Evolutionary conservation across 2,329 filamentous ascomycete genomes (phyloP), one percentile per base, ranked within the genome.

Genomic region (Alternaria sp.): DNA sequence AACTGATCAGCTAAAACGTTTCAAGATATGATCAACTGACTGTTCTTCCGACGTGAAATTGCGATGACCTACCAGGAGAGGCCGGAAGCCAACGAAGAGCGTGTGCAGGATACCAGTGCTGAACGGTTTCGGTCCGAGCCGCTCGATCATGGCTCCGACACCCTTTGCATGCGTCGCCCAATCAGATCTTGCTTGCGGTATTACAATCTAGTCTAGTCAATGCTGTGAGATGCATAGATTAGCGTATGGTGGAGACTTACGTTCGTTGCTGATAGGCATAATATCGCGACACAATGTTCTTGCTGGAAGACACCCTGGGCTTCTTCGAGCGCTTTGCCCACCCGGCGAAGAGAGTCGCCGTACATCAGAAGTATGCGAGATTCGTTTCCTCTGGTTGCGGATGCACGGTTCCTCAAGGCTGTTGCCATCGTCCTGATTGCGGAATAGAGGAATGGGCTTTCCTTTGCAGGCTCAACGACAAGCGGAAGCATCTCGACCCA

Each of bases 401-500:
- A 36, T 36, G 34, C 14, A 16, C 11, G 34, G 14, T n/a, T 16
- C 5, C 34, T 36, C 14, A 36, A 36, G 12, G 34, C 34, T 7
- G 34, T 36, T 16, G 12, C 34, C 34, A 36, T 36, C 3, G 34
- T 36, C 27, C 18, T 50, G 44, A 57, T 50, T 12, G 48, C 38
- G 22, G 56, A 45, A 18, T 20, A 44, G 5, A 59, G 41, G 28
- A 48, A 54, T 22, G 34, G 38, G n/a, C 46, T 30, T 2, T 48
- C 27, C 36, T 27, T 40, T 49, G 10, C 43, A 18, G 18, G 43
- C 32, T 20, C 38, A 20, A 43, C 32, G 22, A 62, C 5, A 54
- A 54, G 28, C 41, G 54, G 54, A 34, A 62, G 59, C 10, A 54
- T 48, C 22, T 62, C 41, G 20, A 58, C 54, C 59, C 59, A 62